These are phyloP conservation scores for Kitagawia praeruptora DNA, from an alignment of 129 eudicot genomes.

Conservation along the genomic window DNA sequence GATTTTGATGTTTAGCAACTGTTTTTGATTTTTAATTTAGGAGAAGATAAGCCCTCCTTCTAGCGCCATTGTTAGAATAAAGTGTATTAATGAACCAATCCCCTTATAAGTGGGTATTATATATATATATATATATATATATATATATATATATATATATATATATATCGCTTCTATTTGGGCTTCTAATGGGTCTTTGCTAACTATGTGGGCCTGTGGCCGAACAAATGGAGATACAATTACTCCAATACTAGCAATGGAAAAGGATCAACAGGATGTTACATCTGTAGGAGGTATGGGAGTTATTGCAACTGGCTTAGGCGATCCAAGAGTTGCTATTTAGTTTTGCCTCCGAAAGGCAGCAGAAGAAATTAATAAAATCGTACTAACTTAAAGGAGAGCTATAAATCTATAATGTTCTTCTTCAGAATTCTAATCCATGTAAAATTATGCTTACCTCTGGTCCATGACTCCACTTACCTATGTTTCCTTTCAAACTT, in stretches of 20 bases:
- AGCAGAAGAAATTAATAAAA: not conserved
- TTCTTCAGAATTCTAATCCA: not conserved
- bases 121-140: too few species aligned
- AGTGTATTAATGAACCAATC: too few species aligned
- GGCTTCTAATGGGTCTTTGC: too few species aligned
- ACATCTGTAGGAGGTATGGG: slow-evolving; percentile 70
- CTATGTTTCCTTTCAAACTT: not conserved
- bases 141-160: too few species aligned
- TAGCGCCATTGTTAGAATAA: too few species aligned
- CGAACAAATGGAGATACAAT: slow-evolving; percentile 33
- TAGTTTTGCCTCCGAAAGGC: slow-evolving; percentile 10
- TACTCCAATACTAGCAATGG: slow-evolving; percentile 12
- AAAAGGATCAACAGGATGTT: slow-evolving; percentile 19
- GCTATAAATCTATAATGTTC: not conserved
- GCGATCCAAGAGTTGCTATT: slow-evolving; percentile 72
- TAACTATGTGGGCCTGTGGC: too few species aligned
- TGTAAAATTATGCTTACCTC: not conserved
- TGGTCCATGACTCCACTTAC: not conserved
- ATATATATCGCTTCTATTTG: too few species aligned
- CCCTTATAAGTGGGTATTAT: too few species aligned
- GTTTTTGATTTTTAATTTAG: too few species aligned
- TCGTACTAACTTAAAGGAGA: not conserved
- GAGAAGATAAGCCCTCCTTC: too few species aligned
- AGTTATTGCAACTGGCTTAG: slow-evolving; percentile 76
- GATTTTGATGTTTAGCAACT: too few species aligned